Percentiles rank a stretch among this genome's conserved stretches.
These are phyloP conservation scores for Phlebiopsis gigantea DNA, from an alignment of 768 basidiomycete species.

Conservation along the genomic window DNA sequence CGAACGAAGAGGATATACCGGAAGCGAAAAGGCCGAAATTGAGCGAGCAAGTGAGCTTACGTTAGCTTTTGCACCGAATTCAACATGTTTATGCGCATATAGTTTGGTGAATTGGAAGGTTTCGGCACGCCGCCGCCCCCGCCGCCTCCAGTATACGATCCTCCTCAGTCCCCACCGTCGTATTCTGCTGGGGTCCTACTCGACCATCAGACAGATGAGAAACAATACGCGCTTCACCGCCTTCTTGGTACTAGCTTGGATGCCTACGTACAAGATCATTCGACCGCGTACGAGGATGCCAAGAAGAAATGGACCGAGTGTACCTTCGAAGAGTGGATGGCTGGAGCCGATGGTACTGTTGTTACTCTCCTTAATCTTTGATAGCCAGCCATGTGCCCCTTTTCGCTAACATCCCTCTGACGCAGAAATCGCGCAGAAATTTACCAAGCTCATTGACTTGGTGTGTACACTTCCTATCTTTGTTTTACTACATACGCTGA, in stretches of 20 bases:
- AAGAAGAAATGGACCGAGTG: conserved; percentile 46
- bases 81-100: too few species aligned
- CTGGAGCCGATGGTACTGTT: conserved; percentile 46
- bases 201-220: background rate
- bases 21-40: background rate
- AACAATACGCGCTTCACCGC: conserved; percentile 23
- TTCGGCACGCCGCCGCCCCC: conserved; percentile 1
- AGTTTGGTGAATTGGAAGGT: background rate
- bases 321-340: conserved; percentile 47
- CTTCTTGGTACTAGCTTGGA: conserved; percentile 42
- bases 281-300: conserved; percentile 39
- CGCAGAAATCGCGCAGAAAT: conserved; percentile 39
- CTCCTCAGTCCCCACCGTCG: background rate
- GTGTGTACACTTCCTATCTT: conserved; percentile 29
- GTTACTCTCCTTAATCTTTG: background rate
- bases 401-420: background rate
- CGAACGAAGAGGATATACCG: background rate
- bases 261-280: conserved; percentile 33
- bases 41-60: background rate
- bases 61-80: background rate
- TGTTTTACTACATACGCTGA: background rate
- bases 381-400: background rate
- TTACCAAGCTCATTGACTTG: conserved; percentile 42
- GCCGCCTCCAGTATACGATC: background rate
- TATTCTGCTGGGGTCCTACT: background rate